Evolutionary conservation across 148 eudicot genomes (phyloP).

Genomic region (Rhododendron molle): DNA sequence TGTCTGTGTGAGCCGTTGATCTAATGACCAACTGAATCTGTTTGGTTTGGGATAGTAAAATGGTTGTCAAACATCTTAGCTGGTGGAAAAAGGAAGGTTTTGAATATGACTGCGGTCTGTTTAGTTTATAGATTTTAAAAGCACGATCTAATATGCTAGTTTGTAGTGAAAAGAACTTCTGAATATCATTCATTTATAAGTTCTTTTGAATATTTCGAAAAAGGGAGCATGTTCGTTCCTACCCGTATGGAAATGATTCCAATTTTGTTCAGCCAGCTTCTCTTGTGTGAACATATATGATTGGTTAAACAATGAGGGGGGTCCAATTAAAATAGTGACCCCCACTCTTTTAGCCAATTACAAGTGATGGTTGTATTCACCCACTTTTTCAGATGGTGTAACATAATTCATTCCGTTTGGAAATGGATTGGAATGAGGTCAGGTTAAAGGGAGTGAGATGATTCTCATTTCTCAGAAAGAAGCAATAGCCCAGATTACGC

Average conservation of each 20-base stretch:
- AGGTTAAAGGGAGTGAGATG: background rate
- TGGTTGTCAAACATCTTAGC: background rate
- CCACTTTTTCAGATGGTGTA: background rate
- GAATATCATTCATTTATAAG: background rate
- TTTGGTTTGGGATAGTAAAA: background rate
- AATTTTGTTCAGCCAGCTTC: background rate
- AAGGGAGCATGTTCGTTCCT: background rate
- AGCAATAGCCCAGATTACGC: background rate
- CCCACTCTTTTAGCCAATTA: background rate
- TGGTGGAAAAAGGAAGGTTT: background rate
- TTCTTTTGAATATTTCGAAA: background rate
- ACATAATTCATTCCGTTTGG: background rate
- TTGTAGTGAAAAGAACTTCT: background rate
- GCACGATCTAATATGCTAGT: background rate
- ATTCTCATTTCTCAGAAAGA: background rate
- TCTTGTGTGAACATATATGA: background rate
- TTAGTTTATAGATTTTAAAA: background rate
- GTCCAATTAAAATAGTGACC: background rate
- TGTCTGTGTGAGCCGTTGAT: slow-evolving; percentile 30
- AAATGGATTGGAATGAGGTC: background rate
- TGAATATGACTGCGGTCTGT: background rate
- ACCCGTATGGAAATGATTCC: background rate
- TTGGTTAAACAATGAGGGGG: background rate
- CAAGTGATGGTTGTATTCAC: background rate
- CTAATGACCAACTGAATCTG: slow-evolving; percentile 30